These are phyloP conservation scores for Pythium rhizo-oryzae DNA, from an alignment of 352 stramenopile genomes.

Conservation along the genomic window DNA sequence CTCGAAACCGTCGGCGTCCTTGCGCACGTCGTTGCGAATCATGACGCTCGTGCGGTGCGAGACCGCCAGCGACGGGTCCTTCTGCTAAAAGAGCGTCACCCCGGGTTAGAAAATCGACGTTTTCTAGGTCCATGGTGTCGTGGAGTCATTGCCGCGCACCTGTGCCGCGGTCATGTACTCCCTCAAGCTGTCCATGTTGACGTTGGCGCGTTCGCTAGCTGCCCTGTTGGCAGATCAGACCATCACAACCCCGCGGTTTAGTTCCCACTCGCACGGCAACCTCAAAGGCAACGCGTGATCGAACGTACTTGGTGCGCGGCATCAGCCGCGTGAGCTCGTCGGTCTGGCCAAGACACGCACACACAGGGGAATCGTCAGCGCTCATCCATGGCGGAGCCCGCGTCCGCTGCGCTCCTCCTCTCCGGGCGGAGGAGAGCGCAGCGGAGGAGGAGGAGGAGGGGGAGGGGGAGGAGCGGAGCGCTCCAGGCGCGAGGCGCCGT, in stretches of 20 bases:
- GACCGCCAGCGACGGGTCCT: conserved; percentile 12
- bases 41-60: conserved; percentile 47
- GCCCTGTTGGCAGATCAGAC: too few relatives aligned
- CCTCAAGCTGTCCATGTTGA: conserved; percentile 56
- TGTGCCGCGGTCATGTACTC: conserved; percentile 64
- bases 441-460: neutral
- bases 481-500: neutral
- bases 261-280: too few relatives aligned
- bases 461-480: too few relatives aligned
- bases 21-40: conserved; percentile 68
- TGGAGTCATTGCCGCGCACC: conserved; percentile 12
- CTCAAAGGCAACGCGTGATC: too few relatives aligned
- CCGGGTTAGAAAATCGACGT: too few relatives aligned
- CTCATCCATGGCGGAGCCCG: too few relatives aligned
- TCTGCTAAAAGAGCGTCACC: neutral
- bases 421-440: too few relatives aligned
- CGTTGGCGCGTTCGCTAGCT: conserved; percentile 41
- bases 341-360: too few relatives aligned
- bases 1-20: conserved; percentile 81
- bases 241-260: too few relatives aligned
- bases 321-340: conserved; percentile 73
- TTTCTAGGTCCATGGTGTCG: too few relatives aligned
- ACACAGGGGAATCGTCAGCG: conserved; percentile 1
- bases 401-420: too few relatives aligned
- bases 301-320: conserved; percentile 72